phyloP scores from a whole-genome alignment of 371 early-diverging fungal genomes.

The Coemansia sp. region DNA sequence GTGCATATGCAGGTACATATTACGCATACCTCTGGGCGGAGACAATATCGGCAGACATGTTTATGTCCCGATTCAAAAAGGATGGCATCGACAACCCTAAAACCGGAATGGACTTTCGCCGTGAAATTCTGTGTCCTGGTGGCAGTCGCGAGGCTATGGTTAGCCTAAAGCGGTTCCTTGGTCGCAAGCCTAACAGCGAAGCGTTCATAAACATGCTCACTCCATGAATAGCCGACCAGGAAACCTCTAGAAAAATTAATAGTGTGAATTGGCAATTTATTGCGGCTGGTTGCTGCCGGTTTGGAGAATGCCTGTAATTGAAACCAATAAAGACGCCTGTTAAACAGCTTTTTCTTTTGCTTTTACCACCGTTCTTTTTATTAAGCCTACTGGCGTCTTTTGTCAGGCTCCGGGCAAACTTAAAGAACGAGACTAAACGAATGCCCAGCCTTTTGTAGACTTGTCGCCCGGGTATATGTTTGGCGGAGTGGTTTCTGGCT shows the following conservation, averaged over 20 bases:
- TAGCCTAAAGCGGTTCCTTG: slow-evolving; percentile 70
- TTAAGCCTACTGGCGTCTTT: no score
- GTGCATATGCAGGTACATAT: slow-evolving; percentile 77
- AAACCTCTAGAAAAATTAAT: background rate
- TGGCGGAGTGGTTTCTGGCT: no score
- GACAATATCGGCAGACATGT: slow-evolving; percentile 85
- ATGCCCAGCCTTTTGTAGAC: no score
- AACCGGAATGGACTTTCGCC: slow-evolving; percentile 61
- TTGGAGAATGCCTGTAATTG: no score
- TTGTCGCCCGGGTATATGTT: no score
- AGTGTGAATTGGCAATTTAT: no score
- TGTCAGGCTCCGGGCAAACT: no score
- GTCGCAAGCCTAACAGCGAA: slow-evolving; percentile 63
- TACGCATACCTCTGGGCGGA: slow-evolving; percentile 76
- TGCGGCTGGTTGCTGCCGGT: no score
- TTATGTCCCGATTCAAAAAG: slow-evolving; percentile 29
- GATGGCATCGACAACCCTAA: slow-evolving; percentile 26
- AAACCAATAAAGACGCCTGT: no score
- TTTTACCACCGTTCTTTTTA: no score
- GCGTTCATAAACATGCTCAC: slow-evolving; percentile 7
- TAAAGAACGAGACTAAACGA: no score
- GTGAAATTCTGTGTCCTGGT: slow-evolving; percentile 65
- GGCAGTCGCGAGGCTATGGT: slow-evolving; percentile 72
- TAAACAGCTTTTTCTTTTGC: no score
- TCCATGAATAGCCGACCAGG: background rate